These are phyloP conservation scores for Taphrina betulina DNA, from an alignment of 1,139 yeast species.

Conservation along the genomic window DNA sequence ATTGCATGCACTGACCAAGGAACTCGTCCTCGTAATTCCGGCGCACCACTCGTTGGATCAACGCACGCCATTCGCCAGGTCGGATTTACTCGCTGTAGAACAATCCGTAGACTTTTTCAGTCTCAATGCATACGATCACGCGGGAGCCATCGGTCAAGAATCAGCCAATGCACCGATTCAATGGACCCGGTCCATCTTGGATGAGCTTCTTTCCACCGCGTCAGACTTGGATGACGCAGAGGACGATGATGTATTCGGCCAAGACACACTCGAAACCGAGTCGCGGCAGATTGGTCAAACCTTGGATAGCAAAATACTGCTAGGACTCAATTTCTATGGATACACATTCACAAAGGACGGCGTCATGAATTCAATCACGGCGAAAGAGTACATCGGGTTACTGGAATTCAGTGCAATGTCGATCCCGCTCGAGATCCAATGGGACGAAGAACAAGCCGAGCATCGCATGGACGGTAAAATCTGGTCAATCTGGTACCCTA, in stretches of 20 bases:
- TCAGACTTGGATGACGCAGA: constrained; percentile 4
- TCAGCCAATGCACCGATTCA: constrained; percentile 23
- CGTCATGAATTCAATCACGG: constrained; percentile 22
- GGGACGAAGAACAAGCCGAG: constrained; percentile 15
- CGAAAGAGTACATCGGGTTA: constrained; percentile 10
- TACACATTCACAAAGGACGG: constrained; percentile 26
- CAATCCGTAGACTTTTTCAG: constrained; percentile 8
- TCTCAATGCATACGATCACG: constrained; percentile 27
- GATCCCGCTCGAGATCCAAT: constrained; percentile 3
- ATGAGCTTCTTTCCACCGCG: neutral
- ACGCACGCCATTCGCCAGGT: constrained; percentile 7
- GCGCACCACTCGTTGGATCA: constrained; percentile 12
- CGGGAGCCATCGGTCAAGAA: constrained; percentile 1
- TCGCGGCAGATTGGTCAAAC: neutral
- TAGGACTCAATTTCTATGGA: constrained; percentile 25
- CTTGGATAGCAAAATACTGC: constrained; percentile 3
- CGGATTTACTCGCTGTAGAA: neutral
- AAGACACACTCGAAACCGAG: neutral
- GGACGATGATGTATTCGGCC: constrained; percentile 5
- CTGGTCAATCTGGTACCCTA: constrained; percentile 28
- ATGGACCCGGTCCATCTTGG: constrained; percentile 19
- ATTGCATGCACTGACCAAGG: neutral
- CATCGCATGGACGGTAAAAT: constrained; percentile 14
- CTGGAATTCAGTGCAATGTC: constrained; percentile 15
- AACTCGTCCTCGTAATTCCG: constrained; percentile 17